Conservation (phyloP, 2,329 filamentous ascomycete species). For the Pseudogymnoascus sp. region DNA sequence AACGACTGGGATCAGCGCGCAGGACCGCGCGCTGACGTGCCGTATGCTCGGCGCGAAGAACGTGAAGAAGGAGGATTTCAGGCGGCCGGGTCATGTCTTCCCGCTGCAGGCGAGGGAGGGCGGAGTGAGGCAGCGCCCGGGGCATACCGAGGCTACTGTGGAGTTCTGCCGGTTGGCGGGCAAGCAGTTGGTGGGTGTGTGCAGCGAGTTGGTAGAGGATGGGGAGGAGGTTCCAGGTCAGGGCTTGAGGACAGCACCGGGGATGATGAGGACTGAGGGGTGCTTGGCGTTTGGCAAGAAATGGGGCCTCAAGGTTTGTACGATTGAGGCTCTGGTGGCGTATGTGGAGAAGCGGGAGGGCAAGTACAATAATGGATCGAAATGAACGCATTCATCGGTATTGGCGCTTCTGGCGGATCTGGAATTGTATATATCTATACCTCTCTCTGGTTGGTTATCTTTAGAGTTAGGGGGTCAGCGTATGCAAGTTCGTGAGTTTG, state of each 20-base stretch:
- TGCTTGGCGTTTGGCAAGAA: slow-evolving; percentile 80
- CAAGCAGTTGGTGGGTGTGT: slow-evolving; percentile 68
- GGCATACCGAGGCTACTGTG: slow-evolving; percentile 89
- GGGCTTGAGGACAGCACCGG: slow-evolving; percentile 57
- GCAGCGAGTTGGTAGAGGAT: slow-evolving; percentile 87
- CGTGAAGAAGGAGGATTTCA: slow-evolving; percentile 49
- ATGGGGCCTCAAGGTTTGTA: slow-evolving; percentile 89
- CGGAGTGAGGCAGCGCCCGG: slow-evolving; percentile 68
- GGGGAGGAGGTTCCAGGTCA: slow-evolving; percentile 63
- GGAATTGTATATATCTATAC: slow-evolving; percentile 5
- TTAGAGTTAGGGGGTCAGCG: slow-evolving; percentile 1
- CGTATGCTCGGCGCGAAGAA: slow-evolving; percentile 62
- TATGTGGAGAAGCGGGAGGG: slow-evolving; percentile 73
- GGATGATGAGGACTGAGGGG: slow-evolving; percentile 85
- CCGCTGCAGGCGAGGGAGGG: slow-evolving; percentile 72
- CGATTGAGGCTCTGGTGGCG: slow-evolving; percentile 79
- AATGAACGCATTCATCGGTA: background rate
- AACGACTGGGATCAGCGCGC: slow-evolving; percentile 83
- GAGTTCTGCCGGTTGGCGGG: slow-evolving; percentile 84
- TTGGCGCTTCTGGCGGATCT: background rate
- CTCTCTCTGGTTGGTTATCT: slow-evolving; percentile 1
- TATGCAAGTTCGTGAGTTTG: background rate
- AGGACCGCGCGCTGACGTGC: slow-evolving; percentile 78
- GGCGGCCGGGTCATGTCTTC: slow-evolving; percentile 83
- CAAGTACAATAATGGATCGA: slow-evolving; percentile 28